Evolutionary conservation across 768 basidiomycete species (phyloP).

Genomic region (Panellus pusillus): DNA sequence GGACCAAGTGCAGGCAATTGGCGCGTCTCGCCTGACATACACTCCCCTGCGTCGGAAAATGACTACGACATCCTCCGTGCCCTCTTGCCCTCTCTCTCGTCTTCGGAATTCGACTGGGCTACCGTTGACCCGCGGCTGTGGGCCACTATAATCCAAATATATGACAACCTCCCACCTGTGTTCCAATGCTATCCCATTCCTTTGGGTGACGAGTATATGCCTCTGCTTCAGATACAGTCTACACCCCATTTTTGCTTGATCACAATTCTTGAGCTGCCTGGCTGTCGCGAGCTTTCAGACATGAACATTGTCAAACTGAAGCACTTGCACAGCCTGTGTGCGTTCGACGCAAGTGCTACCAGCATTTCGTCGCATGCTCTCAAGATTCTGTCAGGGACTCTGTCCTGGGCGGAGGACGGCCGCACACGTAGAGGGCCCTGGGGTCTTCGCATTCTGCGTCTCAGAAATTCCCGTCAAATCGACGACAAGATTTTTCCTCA

Average conservation of each 20-base stretch:
- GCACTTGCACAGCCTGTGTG: constrained; percentile 53
- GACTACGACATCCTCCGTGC: constrained; percentile 38
- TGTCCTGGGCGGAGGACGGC: constrained; percentile 37
- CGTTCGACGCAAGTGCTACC: constrained; percentile 65
- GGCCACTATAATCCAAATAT: constrained; percentile 61
- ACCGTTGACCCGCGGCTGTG: constrained; percentile 59
- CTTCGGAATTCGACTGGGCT: constrained; percentile 22
- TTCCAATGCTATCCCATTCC: constrained; percentile 46
- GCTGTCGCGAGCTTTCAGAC: constrained; percentile 59
- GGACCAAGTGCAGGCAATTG: constrained; percentile 4
- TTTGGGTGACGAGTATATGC: constrained; percentile 54
- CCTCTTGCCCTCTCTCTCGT: constrained; percentile 35
- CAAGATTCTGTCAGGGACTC: constrained; percentile 48
- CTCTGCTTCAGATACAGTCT: constrained; percentile 58
- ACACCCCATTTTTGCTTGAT: constrained; percentile 62
- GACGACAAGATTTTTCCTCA: constrained; percentile 41
- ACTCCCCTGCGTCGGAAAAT: constrained; percentile 19
- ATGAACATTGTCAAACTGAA: constrained; percentile 50
- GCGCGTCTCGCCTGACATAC: constrained; percentile 36
- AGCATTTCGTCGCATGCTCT: constrained; percentile 53
- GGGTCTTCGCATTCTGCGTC: constrained; percentile 56
- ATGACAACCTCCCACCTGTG: constrained; percentile 48
- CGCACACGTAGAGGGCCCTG: constrained; percentile 47
- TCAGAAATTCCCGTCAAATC: constrained; percentile 54
- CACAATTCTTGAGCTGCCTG: constrained; percentile 60